phyloP scores from a whole-genome alignment of 768 basidiomycete species.

The Tulasnella sp. region DNA sequence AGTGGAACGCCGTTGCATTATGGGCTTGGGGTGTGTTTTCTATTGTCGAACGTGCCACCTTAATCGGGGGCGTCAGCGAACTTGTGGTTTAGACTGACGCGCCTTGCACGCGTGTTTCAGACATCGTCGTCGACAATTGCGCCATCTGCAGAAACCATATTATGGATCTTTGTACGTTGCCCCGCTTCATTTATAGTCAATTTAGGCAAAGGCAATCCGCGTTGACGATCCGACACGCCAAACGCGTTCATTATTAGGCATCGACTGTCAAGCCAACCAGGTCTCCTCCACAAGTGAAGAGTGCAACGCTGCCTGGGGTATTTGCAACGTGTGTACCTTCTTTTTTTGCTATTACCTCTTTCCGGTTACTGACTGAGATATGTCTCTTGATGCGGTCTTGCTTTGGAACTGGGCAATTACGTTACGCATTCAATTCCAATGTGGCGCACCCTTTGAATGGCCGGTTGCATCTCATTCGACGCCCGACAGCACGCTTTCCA shows the following conservation, averaged over 20 bases:
- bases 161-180: slow-evolving; percentile 91
- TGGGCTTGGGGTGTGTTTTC: slow-evolving; percentile 89
- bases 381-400: too few species aligned
- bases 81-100: slow-evolving; percentile 5
- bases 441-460: not conserved
- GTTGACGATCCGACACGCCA: not conserved
- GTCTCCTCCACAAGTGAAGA: slow-evolving; percentile 94
- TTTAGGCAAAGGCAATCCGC: not conserved
- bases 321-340: slow-evolving; percentile 72
- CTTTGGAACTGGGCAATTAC: too few species aligned
- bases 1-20: slow-evolving; percentile 99
- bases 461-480: not conserved
- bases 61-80: not conserved
- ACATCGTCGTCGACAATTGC: slow-evolving; percentile 98
- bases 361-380: not conserved
- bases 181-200: not conserved
- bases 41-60: not conserved
- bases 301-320: slow-evolving; percentile 98
- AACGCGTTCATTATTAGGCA: slow-evolving; percentile 50
- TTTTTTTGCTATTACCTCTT: not conserved
- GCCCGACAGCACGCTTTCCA: slow-evolving; percentile 86
- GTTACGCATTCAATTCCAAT: not conserved
- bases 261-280: slow-evolving; percentile 99
- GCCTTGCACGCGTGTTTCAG: slow-evolving; percentile 36
- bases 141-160: slow-evolving; percentile 99